phyloP scores from a whole-genome alignment of 129 eudicot species.

The Cynara cardunculus region DNA sequence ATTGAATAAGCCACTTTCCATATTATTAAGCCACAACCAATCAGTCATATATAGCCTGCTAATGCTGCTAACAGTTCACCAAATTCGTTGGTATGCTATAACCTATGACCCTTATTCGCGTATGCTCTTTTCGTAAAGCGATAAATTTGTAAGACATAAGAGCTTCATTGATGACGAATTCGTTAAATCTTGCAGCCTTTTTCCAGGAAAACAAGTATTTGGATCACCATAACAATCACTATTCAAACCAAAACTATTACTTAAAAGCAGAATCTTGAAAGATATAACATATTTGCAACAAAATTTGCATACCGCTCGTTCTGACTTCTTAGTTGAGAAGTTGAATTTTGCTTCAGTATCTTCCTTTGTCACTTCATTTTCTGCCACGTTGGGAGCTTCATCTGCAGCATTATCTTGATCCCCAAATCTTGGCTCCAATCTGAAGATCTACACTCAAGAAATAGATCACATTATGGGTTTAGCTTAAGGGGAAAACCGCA shows the following conservation, averaged over 20 bases:
- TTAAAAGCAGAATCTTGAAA: background rate
- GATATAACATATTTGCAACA: background rate
- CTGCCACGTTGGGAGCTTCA: conserved; percentile 11
- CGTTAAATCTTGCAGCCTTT: background rate
- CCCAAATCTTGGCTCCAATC: conserved; percentile 40
- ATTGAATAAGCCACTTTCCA: too few species aligned
- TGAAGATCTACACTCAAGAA: conserved; percentile 21
- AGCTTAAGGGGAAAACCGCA: too few species aligned
- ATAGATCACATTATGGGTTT: background rate
- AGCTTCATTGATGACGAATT: background rate
- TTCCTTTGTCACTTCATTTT: conserved; percentile 20
- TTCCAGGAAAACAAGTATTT: background rate
- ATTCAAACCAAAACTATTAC: background rate
- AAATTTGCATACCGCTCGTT: conserved; percentile 24
- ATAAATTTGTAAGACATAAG: background rate
- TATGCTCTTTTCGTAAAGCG: background rate
- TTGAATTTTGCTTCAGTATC: conserved; percentile 1
- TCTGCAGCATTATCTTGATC: conserved; percentile 12
- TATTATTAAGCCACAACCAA: too few species aligned
- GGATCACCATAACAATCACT: background rate
- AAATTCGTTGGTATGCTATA: too few species aligned
- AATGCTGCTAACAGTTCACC: too few species aligned
- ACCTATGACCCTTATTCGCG: background rate
- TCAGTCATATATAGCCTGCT: too few species aligned
- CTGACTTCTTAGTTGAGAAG: conserved; percentile 30